Evolutionary conservation across 148 eudicot genomes (phyloP), one percentile per base, ranked within the genome.

Genomic region (Chenopodium berlandieri): DNA sequence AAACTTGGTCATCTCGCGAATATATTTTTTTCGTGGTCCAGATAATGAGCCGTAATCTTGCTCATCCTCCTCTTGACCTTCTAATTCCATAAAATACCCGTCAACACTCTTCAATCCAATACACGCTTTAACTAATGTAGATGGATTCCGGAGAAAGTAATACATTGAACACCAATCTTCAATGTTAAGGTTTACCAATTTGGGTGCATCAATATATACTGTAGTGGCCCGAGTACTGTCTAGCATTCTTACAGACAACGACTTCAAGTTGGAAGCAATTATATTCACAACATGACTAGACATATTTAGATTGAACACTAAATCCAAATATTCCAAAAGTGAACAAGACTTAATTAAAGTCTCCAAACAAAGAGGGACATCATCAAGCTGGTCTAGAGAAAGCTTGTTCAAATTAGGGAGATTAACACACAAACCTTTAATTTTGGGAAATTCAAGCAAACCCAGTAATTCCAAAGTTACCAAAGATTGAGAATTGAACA

Each of bases 391-490:
- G 4, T 65, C 13, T 25, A 4, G 16, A 0, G 44, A 5, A 65
- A 78, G 58, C 12, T 34, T 34, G 37, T 30, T 80, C 69, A 80
- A 58, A 72, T 72, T 80, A 3, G 82, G 82, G 2, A 80, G 76
- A 40, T 25, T n/a, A n/a, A 37, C 44, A 37, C 44, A 37, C 7
- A 80, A 14, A 27, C 3, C 4, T 0, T 27, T 7, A 10, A 27
- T 17, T 12, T 67, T 37, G 5, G 12, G 9, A 19, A 7, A 58
- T 34, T 34, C 56, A 71, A 80, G 64, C 7, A 4, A 0, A 23
- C 31, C 17, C 30, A 11, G 58, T 2, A 71, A 7, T 12, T 23
- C n/a, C n/a, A 80, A 56, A 27, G 3, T 9, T 4, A 54, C 82
- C 46, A 77, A 52, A 47, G 81, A 47, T 9, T 78, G 44, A 20